Evolutionary conservation across 768 basidiomycete species (phyloP).

Genomic region (Rhodosporidiobolus odoratus): DNA sequence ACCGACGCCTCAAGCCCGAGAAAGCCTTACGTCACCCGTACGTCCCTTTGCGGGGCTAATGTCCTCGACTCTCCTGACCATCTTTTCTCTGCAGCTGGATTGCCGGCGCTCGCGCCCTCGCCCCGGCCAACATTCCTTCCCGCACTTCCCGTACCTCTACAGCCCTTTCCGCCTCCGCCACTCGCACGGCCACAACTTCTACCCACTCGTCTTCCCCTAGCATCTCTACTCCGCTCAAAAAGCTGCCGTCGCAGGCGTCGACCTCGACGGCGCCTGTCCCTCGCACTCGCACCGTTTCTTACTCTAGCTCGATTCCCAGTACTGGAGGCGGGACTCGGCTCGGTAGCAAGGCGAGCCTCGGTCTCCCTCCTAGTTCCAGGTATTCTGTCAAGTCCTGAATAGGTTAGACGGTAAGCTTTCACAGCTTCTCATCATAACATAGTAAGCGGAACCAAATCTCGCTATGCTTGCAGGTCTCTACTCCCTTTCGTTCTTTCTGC

Average conservation of each 20-base stretch:
- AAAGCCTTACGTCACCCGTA: conserved; percentile 66
- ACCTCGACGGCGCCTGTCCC: conserved; percentile 20
- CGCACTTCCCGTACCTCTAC: conserved; percentile 11
- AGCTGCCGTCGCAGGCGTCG: conserved; percentile 5
- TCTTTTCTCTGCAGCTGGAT: not conserved
- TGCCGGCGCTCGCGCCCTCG: conserved; percentile 9
- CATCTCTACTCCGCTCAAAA: conserved; percentile 35
- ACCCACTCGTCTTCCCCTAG: conserved; percentile 1
- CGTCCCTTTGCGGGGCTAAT: not conserved
- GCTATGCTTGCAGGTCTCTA: not conserved
- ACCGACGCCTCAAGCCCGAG: conserved; percentile 87
- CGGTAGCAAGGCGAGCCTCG: conserved; percentile 14
- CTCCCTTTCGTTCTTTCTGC: not conserved
- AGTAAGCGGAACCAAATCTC: not conserved
- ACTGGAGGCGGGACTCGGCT: not conserved
- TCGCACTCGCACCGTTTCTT: conserved; percentile 26
- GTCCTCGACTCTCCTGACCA: not conserved
- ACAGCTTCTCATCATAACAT: not conserved
- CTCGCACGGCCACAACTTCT: not conserved
- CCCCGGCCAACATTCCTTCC: not conserved
- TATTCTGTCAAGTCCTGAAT: conserved; percentile 21
- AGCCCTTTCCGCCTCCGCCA: not conserved
- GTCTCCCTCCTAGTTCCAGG: conserved; percentile 12
- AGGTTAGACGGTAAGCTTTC: not conserved
- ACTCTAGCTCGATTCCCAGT: not conserved